Conservation (phyloP, 768 basidiomycete genomes). For the Suillus tomentosus region DNA sequence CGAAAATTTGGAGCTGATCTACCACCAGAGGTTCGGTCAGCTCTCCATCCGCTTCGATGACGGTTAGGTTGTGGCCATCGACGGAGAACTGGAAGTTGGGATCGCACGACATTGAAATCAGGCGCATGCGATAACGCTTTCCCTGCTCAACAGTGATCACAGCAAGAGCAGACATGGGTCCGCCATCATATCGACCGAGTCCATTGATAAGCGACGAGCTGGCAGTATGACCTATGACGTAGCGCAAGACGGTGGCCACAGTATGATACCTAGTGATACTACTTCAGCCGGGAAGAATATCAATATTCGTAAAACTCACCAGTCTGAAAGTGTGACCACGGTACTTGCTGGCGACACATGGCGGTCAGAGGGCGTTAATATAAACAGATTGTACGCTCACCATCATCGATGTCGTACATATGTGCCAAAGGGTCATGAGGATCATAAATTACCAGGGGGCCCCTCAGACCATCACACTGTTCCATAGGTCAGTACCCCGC, state of each 20-base stretch:
- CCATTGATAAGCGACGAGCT: constrained; percentile 50
- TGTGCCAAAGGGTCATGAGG: constrained; percentile 20
- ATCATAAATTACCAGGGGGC: constrained; percentile 21
- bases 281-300: background rate
- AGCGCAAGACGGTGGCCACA: constrained; percentile 15
- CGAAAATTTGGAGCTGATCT: constrained; percentile 39
- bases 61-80: constrained; percentile 41
- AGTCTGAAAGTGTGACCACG: constrained; percentile 39
- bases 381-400: constrained; percentile 5
- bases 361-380: background rate
- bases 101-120: constrained; percentile 40
- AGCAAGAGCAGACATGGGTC: constrained; percentile 28
- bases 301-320: constrained; percentile 23
- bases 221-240: constrained; percentile 16
- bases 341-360: constrained; percentile 30
- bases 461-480: constrained; percentile 19
- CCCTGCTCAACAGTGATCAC: constrained; percentile 33
- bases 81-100: constrained; percentile 42
- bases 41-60: constrained; percentile 45
- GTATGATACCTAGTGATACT: constrained; percentile 5
- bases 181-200: constrained; percentile 44
- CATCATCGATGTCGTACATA: constrained; percentile 23
- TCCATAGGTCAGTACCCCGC: background rate
- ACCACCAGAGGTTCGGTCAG: constrained; percentile 36
- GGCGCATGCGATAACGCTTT: constrained; percentile 34